Conservation (phyloP, 2,329 filamentous ascomycete genomes). For the Biscogniauxia sp. region DNA sequence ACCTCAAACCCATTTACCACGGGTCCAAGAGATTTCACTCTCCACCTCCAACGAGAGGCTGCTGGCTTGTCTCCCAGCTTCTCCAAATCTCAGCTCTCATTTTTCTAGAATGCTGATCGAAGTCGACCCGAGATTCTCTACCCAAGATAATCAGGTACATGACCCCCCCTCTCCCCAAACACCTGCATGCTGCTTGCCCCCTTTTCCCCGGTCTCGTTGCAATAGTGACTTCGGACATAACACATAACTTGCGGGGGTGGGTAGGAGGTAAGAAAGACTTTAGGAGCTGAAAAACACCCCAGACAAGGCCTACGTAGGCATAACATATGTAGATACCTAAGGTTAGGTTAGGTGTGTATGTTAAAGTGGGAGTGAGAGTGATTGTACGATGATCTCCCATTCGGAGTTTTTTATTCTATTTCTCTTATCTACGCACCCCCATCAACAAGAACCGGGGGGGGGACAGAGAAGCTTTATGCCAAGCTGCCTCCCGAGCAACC, state of each 20-base stretch:
- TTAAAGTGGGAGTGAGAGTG: no score
- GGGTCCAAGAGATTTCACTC: not conserved
- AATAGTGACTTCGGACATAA: no score
- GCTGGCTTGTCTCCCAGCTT: not conserved
- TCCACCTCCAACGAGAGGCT: not conserved
- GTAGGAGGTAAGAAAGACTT: no score
- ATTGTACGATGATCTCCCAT: no score
- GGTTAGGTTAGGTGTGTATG: no score
- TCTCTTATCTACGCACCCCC: no score
- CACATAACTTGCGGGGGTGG: no score
- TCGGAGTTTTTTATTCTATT: no score
- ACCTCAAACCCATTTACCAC: not conserved
- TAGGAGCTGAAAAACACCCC: no score
- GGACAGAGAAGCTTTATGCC: not conserved
- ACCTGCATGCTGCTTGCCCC: not conserved
- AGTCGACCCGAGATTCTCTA: not conserved
- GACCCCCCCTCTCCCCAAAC: no score
- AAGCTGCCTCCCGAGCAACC: not conserved
- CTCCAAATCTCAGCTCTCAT: not conserved
- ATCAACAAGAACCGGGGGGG: not conserved
- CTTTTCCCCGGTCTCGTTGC: not conserved
- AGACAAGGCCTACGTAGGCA: no score
- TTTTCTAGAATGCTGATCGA: not conserved
- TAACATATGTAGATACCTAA: no score
- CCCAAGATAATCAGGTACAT: not conserved